These are phyloP conservation scores for Filobasidium wieringae DNA, from an alignment of 768 basidiomycete genomes.

Conservation along the genomic window DNA sequence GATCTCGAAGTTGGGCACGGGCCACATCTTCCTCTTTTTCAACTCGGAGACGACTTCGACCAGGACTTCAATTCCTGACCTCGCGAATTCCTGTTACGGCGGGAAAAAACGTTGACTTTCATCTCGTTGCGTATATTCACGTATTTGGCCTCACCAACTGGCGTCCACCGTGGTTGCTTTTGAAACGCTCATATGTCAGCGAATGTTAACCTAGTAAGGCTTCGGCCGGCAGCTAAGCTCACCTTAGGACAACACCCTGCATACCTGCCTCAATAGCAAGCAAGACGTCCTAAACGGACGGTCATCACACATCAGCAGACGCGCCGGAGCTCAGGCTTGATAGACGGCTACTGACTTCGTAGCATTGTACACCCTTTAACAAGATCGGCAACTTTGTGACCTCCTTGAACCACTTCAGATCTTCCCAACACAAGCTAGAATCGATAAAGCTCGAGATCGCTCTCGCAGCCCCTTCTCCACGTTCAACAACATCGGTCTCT, in stretches of 20 bases:
- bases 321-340: neutral
- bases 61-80: constrained; percentile 80
- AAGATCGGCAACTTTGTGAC: constrained; percentile 81
- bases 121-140: constrained; percentile 4
- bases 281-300: constrained; percentile 65
- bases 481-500: constrained; percentile 50
- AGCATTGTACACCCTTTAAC: constrained; percentile 76
- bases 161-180: constrained; percentile 73
- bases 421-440: constrained; percentile 73
- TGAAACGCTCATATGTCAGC: too few relatives aligned
- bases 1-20: constrained; percentile 61
- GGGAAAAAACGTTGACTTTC: neutral
- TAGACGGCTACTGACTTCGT: constrained; percentile 51
- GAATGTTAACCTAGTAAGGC: constrained; percentile 45
- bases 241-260: constrained; percentile 32
- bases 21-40: constrained; percentile 55
- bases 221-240: neutral
- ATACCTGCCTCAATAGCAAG: constrained; percentile 53
- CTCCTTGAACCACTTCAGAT: constrained; percentile 61
- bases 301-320: neutral
- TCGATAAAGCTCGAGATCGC: constrained; percentile 97
- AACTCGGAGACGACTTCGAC: constrained; percentile 70
- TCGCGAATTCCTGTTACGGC: constrained; percentile 43
- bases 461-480: constrained; percentile 80
- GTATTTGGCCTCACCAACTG: constrained; percentile 41